These are phyloP conservation scores for Ciborinia camelliae DNA, from an alignment of 2,329 filamentous ascomycete genomes.

Conservation along the genomic window DNA sequence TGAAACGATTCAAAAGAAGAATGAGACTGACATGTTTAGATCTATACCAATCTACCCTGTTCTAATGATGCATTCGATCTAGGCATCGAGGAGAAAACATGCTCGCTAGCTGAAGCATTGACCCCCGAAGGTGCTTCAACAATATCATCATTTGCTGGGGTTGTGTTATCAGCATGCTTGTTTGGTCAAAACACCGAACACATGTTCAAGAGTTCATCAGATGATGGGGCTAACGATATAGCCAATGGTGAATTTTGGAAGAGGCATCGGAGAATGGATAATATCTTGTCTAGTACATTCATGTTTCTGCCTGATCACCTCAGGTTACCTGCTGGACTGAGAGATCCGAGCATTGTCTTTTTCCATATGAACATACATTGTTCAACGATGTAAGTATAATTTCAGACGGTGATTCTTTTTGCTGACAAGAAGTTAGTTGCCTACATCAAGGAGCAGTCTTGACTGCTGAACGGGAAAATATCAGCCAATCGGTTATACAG, in stretches of 20 bases:
- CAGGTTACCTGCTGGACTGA: slow-evolving; percentile 65
- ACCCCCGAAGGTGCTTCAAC: slow-evolving; percentile 47
- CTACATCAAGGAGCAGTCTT: slow-evolving; percentile 86
- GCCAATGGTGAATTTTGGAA: slow-evolving; percentile 79
- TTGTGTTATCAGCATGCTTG: slow-evolving; percentile 70
- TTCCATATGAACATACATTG: slow-evolving; percentile 87
- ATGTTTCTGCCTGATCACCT: slow-evolving; percentile 74
- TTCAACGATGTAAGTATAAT: slow-evolving; percentile 57
- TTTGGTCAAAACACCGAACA: slow-evolving; percentile 82
- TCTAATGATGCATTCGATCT: slow-evolving; percentile 73
- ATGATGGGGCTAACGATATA: slow-evolving; percentile 71
- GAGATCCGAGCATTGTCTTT: slow-evolving; percentile 72
- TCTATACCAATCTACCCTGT: slow-evolving; percentile 71
- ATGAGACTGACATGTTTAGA: slow-evolving; percentile 21
- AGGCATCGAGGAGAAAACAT: slow-evolving; percentile 60
- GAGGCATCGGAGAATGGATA: slow-evolving; percentile 78
- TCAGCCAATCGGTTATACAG: slow-evolving; percentile 62
- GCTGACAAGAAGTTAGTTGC: slow-evolving; percentile 43
- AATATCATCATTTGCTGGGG: slow-evolving; percentile 69
- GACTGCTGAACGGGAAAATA: slow-evolving; percentile 69
- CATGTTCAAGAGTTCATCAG: slow-evolving; percentile 66
- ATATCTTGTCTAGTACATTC: slow-evolving; percentile 71
- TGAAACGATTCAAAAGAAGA: slow-evolving; percentile 16
- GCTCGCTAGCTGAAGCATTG: slow-evolving; percentile 62
- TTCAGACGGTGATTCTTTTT: not conserved